Evolutionary conservation across 768 basidiomycete species (phyloP).

Genomic region (Hericium erinaceus): DNA sequence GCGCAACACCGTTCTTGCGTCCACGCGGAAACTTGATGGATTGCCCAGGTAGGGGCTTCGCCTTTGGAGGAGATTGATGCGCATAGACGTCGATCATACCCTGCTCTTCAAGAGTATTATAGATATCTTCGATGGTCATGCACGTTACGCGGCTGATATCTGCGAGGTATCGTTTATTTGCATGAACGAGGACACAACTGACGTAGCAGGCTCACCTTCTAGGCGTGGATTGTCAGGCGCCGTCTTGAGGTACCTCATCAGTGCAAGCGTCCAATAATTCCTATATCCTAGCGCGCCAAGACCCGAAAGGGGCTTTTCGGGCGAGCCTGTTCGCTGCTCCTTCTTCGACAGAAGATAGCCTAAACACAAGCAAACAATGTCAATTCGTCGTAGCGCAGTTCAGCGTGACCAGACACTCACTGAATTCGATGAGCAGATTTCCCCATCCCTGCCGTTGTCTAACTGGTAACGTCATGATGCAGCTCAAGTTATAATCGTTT

Average conservation of each 20-base stretch:
- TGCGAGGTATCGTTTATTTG: conserved; percentile 21
- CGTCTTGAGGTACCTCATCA: conserved; percentile 70
- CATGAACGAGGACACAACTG: conserved; percentile 8
- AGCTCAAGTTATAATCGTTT: conserved; percentile 95
- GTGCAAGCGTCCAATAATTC: conserved; percentile 86
- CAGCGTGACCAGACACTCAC: conserved; percentile 39
- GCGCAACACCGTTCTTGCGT: conserved; percentile 52
- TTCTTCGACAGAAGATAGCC: conserved; percentile 96
- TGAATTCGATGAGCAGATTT: conserved; percentile 94
- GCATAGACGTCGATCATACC: conserved; percentile 55
- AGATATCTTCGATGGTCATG: conserved; percentile 87
- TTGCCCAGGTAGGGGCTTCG: conserved; percentile 67
- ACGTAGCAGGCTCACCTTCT: conserved; percentile 49
- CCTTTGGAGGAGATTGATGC: conserved; percentile 34
- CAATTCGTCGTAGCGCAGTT: neutral
- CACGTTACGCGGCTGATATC: conserved; percentile 82
- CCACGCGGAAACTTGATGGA: conserved; percentile 68
- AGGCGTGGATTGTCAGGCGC: conserved; percentile 54
- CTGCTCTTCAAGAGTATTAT: conserved; percentile 60
- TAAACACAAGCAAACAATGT: conserved; percentile 22
- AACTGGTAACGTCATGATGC: conserved; percentile 98
- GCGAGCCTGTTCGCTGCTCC: conserved; percentile 82
- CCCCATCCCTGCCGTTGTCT: conserved; percentile 96
- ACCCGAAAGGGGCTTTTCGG: conserved; percentile 91
- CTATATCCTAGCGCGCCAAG: conserved; percentile 91